phyloP scores from a whole-genome alignment of 2,329 filamentous ascomycete genomes.

The Zymoseptoria ardabiliae region DNA sequence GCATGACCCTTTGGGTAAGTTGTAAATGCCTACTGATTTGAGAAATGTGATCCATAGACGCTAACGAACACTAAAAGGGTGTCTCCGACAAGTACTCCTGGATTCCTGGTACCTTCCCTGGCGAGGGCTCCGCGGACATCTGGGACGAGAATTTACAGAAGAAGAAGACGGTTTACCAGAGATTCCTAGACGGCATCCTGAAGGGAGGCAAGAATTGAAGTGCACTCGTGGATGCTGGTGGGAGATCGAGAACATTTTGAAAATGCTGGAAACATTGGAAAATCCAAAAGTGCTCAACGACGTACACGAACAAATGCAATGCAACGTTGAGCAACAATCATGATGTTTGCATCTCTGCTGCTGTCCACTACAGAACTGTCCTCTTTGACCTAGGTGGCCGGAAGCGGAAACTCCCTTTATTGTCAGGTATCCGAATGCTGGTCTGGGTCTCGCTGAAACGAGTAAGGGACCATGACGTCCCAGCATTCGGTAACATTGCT shows the following conservation, averaged over 20 bases:
- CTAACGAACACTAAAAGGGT: constrained; percentile 18
- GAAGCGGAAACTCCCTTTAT: no score
- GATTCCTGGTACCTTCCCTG: constrained; percentile 34
- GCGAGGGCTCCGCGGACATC: constrained; percentile 33
- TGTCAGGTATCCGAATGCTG: no score
- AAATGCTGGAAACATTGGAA: not conserved
- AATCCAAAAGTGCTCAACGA: not conserved
- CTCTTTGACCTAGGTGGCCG: no score
- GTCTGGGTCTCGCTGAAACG: no score
- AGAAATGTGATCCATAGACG: not conserved
- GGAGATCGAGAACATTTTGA: not conserved
- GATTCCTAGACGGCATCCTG: constrained; percentile 4
- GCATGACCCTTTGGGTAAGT: constrained; percentile 44
- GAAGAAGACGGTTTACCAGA: constrained; percentile 40
- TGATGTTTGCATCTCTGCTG: no score
- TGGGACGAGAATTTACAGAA: constrained; percentile 42
- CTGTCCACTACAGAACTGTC: no score
- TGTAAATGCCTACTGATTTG: not conserved
- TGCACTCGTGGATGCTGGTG: not conserved
- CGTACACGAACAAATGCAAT: not conserved
- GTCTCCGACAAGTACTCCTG: constrained; percentile 36
- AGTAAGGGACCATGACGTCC: no score
- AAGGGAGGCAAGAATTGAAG: not conserved
- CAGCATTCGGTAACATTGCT: no score
- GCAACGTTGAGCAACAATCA: no score